phyloP scores from a whole-genome alignment of 2,329 filamentous ascomycete genomes.

The Polychaeton citri region DNA sequence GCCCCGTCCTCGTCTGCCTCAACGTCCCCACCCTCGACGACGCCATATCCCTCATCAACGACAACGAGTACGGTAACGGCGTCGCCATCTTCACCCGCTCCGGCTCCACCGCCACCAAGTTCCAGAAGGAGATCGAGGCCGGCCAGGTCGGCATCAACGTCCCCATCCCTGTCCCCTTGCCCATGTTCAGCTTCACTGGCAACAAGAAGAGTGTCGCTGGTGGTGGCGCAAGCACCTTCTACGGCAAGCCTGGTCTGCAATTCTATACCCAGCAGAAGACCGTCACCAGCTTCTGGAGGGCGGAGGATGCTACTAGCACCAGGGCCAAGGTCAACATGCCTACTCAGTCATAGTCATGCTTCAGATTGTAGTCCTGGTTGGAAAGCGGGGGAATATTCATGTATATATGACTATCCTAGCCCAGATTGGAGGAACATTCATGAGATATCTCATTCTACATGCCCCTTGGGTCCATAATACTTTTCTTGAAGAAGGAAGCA shows the following conservation, averaged over 20 bases:
- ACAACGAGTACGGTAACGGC: constrained; percentile 78
- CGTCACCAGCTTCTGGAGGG: constrained; percentile 82
- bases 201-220: constrained; percentile 83
- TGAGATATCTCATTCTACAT: no score
- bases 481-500: no score
- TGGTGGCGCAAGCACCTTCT: constrained; percentile 86
- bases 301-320: constrained; percentile 68
- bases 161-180: constrained; percentile 50
- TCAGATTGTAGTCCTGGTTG: no score
- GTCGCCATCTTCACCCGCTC: constrained; percentile 73
- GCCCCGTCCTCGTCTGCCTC: constrained; percentile 69
- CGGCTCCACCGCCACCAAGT: constrained; percentile 62
- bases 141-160: constrained; percentile 81
- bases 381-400: no score
- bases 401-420: no score
- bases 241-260: constrained; percentile 79
- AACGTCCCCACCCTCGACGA: constrained; percentile 68
- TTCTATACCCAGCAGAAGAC: constrained; percentile 99
- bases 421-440: no score
- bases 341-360: constrained; percentile 40
- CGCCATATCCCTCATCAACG: constrained; percentile 69
- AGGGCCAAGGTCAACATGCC: constrained; percentile 89
- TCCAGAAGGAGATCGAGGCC: constrained; percentile 70
- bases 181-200: constrained; percentile 35
- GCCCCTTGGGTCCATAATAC: no score